A percentile compares a stretch with the other conserved stretches of the same genome.
Conservation (phyloP, 495 filamentous ascomycete species). For the Penicillium arizonense region DNA sequence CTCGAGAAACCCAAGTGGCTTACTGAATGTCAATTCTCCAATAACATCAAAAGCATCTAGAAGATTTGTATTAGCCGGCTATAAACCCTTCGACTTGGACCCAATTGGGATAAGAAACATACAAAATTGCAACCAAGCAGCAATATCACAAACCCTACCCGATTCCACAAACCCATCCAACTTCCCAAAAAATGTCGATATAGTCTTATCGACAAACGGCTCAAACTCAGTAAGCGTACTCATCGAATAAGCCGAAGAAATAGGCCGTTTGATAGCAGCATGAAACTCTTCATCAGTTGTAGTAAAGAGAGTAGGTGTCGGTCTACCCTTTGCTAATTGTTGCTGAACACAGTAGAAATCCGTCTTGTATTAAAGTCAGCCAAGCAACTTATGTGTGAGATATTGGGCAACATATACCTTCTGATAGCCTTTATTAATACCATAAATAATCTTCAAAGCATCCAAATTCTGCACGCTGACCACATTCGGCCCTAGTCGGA, state of each 20-base stretch:
- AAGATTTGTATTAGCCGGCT: neutral
- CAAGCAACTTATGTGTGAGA: neutral
- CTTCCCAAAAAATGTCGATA: conserved; percentile 27
- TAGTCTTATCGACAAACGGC: conserved; percentile 35
- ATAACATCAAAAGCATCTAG: conserved; percentile 44
- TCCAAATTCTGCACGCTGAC: conserved; percentile 49
- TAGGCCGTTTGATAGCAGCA: conserved; percentile 35
- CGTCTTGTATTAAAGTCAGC: conserved; percentile 7
- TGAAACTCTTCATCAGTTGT: conserved; percentile 41
- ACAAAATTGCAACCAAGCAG: conserved; percentile 42
- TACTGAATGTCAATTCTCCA: conserved; percentile 34
- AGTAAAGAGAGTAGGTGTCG: conserved; percentile 32
- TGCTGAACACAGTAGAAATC: conserved; percentile 32
- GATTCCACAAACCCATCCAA: conserved; percentile 32
- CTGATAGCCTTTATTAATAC: conserved; percentile 17
- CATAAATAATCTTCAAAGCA: conserved; percentile 30
- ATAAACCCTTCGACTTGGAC: no score
- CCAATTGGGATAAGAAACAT: conserved; percentile 5
- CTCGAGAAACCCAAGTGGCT: conserved; percentile 39
- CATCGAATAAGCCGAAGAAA: conserved; percentile 39
- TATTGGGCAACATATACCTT: conserved; percentile 4
- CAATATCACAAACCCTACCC: conserved; percentile 33
- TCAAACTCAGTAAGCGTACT: conserved; percentile 36
- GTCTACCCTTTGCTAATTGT: conserved; percentile 22
- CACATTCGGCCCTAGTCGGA: conserved; percentile 58